Conservation (phyloP, 352 stramenopile species). For the Phytopythium kandeliae region DNA sequence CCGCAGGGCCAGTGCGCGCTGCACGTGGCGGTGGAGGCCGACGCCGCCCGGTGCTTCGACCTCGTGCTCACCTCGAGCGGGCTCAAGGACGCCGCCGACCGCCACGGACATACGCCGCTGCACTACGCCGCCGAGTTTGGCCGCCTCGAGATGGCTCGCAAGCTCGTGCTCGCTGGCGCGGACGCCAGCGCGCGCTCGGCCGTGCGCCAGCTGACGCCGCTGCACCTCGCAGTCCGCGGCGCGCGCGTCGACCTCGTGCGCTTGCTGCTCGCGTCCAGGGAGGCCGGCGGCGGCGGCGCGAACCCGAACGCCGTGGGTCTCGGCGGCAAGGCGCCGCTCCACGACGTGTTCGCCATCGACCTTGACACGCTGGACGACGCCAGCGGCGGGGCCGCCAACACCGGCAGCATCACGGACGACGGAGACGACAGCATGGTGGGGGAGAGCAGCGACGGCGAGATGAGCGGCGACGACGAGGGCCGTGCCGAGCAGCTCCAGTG, state of each 20-base stretch:
- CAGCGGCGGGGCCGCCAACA: background rate
- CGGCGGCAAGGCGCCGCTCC: constrained; percentile 1
- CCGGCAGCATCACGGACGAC: too few relatives aligned
- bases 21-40: background rate
- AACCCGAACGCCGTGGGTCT: background rate
- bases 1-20: background rate
- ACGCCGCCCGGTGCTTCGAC: background rate
- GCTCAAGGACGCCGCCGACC: background rate
- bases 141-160: background rate
- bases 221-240: background rate
- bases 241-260: background rate
- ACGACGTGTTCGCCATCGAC: constrained; percentile 4
- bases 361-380: constrained; percentile 1
- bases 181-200: background rate
- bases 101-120: background rate
- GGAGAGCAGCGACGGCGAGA: background rate
- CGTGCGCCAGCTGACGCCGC: background rate
- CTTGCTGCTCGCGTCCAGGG: background rate
- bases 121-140: constrained; percentile 2
- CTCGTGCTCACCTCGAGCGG: background rate
- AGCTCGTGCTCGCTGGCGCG: background rate
- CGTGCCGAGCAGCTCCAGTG: background rate
- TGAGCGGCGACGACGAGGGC: background rate
- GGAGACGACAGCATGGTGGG: background rate
- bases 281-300: background rate